A percentile compares a stretch with the other conserved stretches of the same genome.
phyloP scores from a whole-genome alignment of 2,329 filamentous ascomycete genomes.

The Trichoderma sp. region DNA sequence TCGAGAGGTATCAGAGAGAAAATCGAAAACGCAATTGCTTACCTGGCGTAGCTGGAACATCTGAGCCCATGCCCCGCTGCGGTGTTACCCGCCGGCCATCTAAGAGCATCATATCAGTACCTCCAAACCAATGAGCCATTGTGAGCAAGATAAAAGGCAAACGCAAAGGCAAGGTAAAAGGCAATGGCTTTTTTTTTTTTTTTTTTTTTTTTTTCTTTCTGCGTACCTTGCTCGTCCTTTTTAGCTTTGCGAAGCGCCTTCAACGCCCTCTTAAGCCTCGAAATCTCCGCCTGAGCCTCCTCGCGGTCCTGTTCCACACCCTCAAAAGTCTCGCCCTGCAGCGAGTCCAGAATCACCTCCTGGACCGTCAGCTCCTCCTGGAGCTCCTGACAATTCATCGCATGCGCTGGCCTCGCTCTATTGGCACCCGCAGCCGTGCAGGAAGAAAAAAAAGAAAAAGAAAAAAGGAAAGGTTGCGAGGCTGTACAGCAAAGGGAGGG shows the following conservation, averaged over 20 bases:
- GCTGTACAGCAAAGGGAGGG: not conserved
- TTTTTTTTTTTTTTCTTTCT: not conserved
- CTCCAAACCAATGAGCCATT: not conserved
- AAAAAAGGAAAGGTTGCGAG: not conserved
- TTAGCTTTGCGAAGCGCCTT: not conserved
- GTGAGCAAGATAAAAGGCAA: not conserved
- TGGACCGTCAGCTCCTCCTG: constrained; percentile 47
- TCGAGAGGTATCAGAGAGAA: too few relatives aligned
- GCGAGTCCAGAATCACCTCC: constrained; percentile 46
- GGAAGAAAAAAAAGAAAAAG: not conserved
- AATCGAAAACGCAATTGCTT: not conserved
- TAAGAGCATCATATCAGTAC: not conserved
- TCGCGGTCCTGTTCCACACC: constrained; percentile 37
- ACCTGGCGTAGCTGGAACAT: constrained; percentile 1
- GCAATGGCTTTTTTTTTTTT: not conserved
- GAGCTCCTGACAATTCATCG: constrained; percentile 35
- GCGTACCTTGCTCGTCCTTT: constrained; percentile 4
- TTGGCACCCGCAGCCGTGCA: not conserved
- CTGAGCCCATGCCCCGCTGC: not conserved
- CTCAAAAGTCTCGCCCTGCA: constrained; percentile 35
- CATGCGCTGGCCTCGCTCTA: constrained; percentile 15
- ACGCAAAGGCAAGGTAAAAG: not conserved
- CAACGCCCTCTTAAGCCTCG: constrained; percentile 38
- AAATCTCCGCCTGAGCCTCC: constrained; percentile 34
- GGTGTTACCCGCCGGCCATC: not conserved